A percentile compares a stretch with the other conserved stretches of the same genome.
phyloP scores from a whole-genome alignment of 257 asterid genomes.

The Primulina eburnea region DNA sequence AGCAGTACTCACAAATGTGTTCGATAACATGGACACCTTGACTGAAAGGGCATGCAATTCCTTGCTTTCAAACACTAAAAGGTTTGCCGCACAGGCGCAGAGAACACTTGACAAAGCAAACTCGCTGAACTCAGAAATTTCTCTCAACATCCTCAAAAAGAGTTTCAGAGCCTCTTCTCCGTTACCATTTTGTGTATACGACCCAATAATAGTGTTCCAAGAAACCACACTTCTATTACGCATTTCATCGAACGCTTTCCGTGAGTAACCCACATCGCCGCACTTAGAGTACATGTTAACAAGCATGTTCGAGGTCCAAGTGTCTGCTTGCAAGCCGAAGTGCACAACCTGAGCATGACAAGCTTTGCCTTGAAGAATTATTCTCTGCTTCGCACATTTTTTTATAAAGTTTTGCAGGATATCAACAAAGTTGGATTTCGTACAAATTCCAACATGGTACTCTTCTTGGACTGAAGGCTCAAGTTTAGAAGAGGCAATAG shows the following conservation, averaged over 20 bases:
- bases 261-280: conserved; percentile 39
- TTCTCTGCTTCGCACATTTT: conserved; percentile 51
- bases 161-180: conserved; percentile 54
- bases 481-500: conserved; percentile 29
- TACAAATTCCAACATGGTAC: conserved; percentile 26
- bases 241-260: conserved; percentile 75
- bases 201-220: conserved; percentile 76
- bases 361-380: conserved; percentile 41
- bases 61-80: conserved; percentile 57
- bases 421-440: conserved; percentile 33
- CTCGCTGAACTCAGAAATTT: conserved; percentile 59
- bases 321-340: conserved; percentile 49
- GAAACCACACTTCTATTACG: conserved; percentile 57
- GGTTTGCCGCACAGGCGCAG: conserved; percentile 69
- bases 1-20: conserved; percentile 68
- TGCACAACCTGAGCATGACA: conserved; percentile 61
- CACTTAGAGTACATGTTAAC: conserved; percentile 69
- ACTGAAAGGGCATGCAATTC: conserved; percentile 72
- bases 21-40: conserved; percentile 49
- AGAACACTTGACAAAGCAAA: conserved; percentile 72
- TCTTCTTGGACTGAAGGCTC: conserved; percentile 29
- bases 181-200: conserved; percentile 50
- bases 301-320: conserved; percentile 66
- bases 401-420: conserved; percentile 49
- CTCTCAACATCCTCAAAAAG: conserved; percentile 58